phyloP scores from a whole-genome alignment of 2,329 filamentous ascomycete genomes.

The Eutypella sp. region DNA sequence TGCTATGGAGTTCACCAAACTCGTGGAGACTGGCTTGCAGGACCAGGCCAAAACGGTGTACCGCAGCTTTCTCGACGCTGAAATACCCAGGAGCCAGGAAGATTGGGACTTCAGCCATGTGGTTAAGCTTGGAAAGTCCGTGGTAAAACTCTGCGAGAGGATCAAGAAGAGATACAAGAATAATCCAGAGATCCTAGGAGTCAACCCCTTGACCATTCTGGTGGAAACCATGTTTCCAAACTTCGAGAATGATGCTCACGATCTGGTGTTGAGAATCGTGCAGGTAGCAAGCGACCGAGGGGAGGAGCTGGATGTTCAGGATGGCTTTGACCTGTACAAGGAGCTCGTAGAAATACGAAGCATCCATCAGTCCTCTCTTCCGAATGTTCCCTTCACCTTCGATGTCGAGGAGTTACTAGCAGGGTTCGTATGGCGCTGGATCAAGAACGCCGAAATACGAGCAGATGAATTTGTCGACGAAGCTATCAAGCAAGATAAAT shows the following conservation, averaged over 20 bases:
- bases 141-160: constrained; percentile 78
- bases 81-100: constrained; percentile 74
- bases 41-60: constrained; percentile 77
- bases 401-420: constrained; percentile 81
- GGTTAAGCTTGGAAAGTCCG: constrained; percentile 79
- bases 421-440: constrained; percentile 95
- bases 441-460: constrained; percentile 71
- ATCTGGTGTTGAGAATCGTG: constrained; percentile 78
- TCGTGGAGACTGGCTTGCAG: constrained; percentile 67
- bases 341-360: constrained; percentile 80
- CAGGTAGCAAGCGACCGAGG: constrained; percentile 63
- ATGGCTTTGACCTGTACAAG: constrained; percentile 90
- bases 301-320: constrained; percentile 77
- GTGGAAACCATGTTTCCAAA: constrained; percentile 81
- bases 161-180: constrained; percentile 91
- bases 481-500: constrained; percentile 85
- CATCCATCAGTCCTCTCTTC: constrained; percentile 73
- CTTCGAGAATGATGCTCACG: constrained; percentile 83
- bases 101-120: constrained; percentile 90
- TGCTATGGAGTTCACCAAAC: constrained; percentile 63
- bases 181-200: constrained; percentile 80
- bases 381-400: constrained; percentile 73
- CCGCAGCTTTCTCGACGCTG: constrained; percentile 68
- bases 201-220: constrained; percentile 61
- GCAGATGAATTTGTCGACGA: constrained; percentile 82